Percentiles rank a stretch among this genome's conserved stretches.
These are phyloP conservation scores for Triticum monococcum DNA, from an alignment of 176 grass and related monocot genomes.

Conservation along the genomic window DNA sequence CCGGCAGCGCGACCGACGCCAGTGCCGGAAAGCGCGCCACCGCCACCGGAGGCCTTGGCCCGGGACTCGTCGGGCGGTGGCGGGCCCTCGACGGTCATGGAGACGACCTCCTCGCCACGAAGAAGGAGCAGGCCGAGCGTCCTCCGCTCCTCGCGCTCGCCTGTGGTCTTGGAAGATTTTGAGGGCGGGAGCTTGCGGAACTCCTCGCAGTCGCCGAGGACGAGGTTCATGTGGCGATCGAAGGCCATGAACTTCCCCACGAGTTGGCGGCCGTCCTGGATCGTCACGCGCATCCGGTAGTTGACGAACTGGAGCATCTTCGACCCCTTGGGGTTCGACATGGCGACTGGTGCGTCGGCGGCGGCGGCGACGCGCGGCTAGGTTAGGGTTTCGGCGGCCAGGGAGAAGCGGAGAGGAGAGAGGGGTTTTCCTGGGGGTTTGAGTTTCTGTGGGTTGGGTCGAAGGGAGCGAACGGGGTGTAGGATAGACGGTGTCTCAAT, in stretches of 20 bases:
- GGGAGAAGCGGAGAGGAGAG: background rate
- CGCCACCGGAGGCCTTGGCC: constrained; percentile 64
- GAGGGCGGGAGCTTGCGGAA: constrained; percentile 88
- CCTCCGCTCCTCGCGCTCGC: constrained; percentile 84
- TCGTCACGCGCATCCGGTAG: constrained; percentile 98
- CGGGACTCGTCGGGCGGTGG: constrained; percentile 92
- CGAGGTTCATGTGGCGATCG: constrained; percentile 99
- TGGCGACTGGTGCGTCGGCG: constrained; percentile 25
- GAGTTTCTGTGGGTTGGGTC: constrained; percentile 21
- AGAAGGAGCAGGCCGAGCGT: constrained; percentile 97
- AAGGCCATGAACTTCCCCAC: constrained; percentile 99
- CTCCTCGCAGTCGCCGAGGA: constrained; percentile 99
- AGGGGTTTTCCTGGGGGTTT: constrained; percentile 40
- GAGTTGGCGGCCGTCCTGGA: constrained; percentile 95
- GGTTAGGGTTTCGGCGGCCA: constrained; percentile 46
- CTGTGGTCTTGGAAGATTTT: constrained; percentile 71
- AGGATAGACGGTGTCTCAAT: background rate
- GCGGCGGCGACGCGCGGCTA: background rate
- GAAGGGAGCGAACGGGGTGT: background rate
- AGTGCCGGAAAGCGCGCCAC: constrained; percentile 49
- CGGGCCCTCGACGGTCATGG: constrained; percentile 96
- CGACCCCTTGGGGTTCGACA: constrained; percentile 97
- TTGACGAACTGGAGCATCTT: constrained; percentile 99
- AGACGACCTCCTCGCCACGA: constrained; percentile 92
- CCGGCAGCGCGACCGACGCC: constrained; percentile 79